These are phyloP conservation scores for Geotrichum citri-aurantii DNA, from an alignment of 1,139 yeast species.

Conservation along the genomic window DNA sequence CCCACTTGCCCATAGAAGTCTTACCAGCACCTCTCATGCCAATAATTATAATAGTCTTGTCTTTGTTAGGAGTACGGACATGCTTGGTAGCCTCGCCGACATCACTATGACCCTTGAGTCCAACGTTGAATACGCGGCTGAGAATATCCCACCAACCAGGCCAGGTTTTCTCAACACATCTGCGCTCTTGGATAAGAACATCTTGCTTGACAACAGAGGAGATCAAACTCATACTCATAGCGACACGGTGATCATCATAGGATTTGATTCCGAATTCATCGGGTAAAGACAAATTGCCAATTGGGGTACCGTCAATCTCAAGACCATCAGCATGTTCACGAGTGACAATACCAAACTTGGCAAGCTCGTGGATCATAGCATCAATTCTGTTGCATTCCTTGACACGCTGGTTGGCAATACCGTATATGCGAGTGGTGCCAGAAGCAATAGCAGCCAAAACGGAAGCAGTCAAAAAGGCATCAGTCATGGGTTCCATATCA, in stretches of 20 bases:
- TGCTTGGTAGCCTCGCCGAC: neutral
- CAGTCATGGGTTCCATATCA: conserved; percentile 99
- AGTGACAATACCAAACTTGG: conserved; percentile 83
- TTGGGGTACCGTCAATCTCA: conserved; percentile 59
- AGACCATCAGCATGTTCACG: conserved; percentile 90
- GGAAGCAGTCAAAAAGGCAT: conserved; percentile 93
- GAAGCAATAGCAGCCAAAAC: conserved; percentile 90
- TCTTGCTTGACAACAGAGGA: conserved; percentile 49
- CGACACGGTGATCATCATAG: conserved; percentile 96
- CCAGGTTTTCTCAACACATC: conserved; percentile 97
- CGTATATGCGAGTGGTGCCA: conserved; percentile 69
- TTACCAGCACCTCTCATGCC: conserved; percentile 99
- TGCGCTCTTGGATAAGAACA: conserved; percentile 75
- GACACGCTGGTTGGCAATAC: conserved; percentile 96
- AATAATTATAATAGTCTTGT: conserved; percentile 67
- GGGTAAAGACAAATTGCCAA: conserved; percentile 41
- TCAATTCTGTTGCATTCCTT: conserved; percentile 94
- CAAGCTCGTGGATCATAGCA: conserved; percentile 86
- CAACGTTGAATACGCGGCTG: conserved; percentile 59
- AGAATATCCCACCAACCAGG: conserved; percentile 99
- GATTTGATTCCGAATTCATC: conserved; percentile 52
- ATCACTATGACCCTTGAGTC: conserved; percentile 52
- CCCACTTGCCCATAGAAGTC: conserved; percentile 77
- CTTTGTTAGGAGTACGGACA: conserved; percentile 34
- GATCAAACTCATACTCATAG: conserved; percentile 90